Evolutionary conservation across 768 basidiomycete genomes (phyloP), one percentile per base, ranked within the genome.

Genomic region (Peribolospora baueri): DNA sequence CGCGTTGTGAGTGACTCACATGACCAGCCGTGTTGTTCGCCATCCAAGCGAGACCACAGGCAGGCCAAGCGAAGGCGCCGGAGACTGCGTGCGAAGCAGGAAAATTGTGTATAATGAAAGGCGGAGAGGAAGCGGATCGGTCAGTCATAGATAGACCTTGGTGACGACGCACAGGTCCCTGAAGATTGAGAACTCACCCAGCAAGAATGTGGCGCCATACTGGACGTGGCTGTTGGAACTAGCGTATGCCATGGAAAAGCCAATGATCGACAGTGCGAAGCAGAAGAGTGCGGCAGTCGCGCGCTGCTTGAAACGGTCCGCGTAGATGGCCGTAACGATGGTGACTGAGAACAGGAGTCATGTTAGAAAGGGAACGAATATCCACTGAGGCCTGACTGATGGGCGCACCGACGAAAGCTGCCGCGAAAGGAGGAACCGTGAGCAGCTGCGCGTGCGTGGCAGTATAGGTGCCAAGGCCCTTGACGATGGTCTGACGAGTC

Each of bases 381-480:
- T 36, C 5, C 55, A 56, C 5, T 54, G n/a, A 14, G 46, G 1
- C 11, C 5, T 14, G 46, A n/a, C n/a, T 14, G 36, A n/a, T n/a
- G 11, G 5, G 38, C 51, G 14, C 8, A 51, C 51, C 0, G 49
- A 60, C 42, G 54, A 60, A 60, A 2, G 59, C 59, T 25, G 11
- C 6, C 43, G 56, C 45, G 51, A 55, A 60, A 1, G 59, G 56
- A 5, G 58, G 54, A 9, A 56, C 58, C 0, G 55, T 56, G 9
- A 56, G 42, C 4, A 58, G 48, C 46, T 56, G 54, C 0, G 59
- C 57, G 11, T 53, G 48, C 7, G 54, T 42, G 1, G 56, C 46
- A 7, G 45, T 8, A 52, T 60, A 57, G 11, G 52, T 51, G 42
- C 74, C 50, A 76, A 76, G 65, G 75, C 77, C 48, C 75, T 75